These are phyloP conservation scores for Aphanomyces stellatus DNA, from an alignment of 352 stramenopile genomes.

Conservation along the genomic window DNA sequence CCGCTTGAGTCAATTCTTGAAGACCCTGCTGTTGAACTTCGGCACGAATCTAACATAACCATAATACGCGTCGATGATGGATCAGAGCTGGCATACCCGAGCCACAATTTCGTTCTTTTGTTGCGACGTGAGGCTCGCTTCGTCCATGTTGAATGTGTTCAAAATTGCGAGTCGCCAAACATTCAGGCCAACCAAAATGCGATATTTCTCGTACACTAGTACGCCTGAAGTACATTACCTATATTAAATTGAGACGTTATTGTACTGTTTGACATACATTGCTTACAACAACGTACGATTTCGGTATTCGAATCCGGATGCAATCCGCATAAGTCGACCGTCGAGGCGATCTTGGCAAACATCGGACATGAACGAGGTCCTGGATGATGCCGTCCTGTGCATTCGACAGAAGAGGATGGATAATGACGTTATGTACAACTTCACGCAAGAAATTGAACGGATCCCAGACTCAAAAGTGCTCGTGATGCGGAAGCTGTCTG, in stretches of 20 bases:
- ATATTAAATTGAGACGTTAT: no score
- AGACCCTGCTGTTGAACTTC: conserved; percentile 78
- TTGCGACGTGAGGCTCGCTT: conserved; percentile 56
- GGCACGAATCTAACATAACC: conserved; percentile 45
- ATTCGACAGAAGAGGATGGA: background rate
- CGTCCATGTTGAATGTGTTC: conserved; percentile 41
- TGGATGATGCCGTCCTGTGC: background rate
- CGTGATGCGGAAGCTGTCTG: background rate
- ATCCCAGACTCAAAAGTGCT: background rate
- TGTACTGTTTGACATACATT: no score
- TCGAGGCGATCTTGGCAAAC: background rate
- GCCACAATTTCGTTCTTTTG: conserved; percentile 82
- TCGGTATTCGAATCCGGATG: background rate
- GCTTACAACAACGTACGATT: background rate
- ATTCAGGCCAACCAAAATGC: conserved; percentile 6
- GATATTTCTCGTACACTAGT: background rate
- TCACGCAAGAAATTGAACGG: background rate
- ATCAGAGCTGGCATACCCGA: conserved; percentile 34
- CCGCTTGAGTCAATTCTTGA: conserved; percentile 76
- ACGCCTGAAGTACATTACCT: no score
- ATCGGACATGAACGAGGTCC: background rate
- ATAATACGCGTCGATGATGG: background rate
- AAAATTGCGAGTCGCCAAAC: background rate
- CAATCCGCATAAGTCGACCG: background rate
- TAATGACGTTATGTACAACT: background rate